These are phyloP conservation scores for Achlya hypogyna DNA, from an alignment of 352 stramenopile genomes.

Conservation along the genomic window DNA sequence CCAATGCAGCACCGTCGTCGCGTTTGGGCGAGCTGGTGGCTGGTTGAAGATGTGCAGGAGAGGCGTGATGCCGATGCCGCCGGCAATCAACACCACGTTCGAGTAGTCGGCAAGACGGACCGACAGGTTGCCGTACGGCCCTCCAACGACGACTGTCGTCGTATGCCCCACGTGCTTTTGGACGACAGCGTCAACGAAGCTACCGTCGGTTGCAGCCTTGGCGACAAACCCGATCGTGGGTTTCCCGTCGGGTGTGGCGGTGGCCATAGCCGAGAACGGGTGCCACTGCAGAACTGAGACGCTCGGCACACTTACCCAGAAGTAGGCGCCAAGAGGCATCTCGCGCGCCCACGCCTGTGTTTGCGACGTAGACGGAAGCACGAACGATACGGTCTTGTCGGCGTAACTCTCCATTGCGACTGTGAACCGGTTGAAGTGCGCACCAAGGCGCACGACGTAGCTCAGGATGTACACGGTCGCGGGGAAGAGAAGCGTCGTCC, in stretches of 20 bases:
- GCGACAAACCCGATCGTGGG: slow-evolving; percentile 61
- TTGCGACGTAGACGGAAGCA: slow-evolving; percentile 42
- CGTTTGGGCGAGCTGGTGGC: slow-evolving; percentile 67
- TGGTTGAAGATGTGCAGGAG: slow-evolving; percentile 73
- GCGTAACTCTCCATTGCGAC: slow-evolving; percentile 32
- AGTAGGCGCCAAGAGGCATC: slow-evolving; percentile 60
- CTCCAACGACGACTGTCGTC: slow-evolving; percentile 46
- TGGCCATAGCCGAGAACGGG: slow-evolving; percentile 61
- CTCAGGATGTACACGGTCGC: slow-evolving; percentile 47
- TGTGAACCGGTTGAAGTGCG: slow-evolving; percentile 19
- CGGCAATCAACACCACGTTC: slow-evolving; percentile 49
- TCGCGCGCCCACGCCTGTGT: slow-evolving; percentile 45
- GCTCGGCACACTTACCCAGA: slow-evolving; percentile 50
- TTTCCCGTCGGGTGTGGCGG: slow-evolving; percentile 47
- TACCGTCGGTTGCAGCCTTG: slow-evolving; percentile 37
- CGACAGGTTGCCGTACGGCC: slow-evolving; percentile 55
- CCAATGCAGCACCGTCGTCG: slow-evolving; percentile 79
- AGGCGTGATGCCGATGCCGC: slow-evolving; percentile 67
- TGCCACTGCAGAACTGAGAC: slow-evolving; percentile 64
- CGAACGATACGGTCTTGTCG: slow-evolving; percentile 34
- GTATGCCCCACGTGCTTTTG: slow-evolving; percentile 24
- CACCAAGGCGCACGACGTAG: background rate
- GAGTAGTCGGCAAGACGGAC: slow-evolving; percentile 56
- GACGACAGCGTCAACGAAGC: slow-evolving; percentile 36
- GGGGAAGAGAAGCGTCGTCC: slow-evolving; percentile 39